These are phyloP conservation scores for Galerina marginata DNA, from an alignment of 768 basidiomycete genomes.

Conservation along the genomic window DNA sequence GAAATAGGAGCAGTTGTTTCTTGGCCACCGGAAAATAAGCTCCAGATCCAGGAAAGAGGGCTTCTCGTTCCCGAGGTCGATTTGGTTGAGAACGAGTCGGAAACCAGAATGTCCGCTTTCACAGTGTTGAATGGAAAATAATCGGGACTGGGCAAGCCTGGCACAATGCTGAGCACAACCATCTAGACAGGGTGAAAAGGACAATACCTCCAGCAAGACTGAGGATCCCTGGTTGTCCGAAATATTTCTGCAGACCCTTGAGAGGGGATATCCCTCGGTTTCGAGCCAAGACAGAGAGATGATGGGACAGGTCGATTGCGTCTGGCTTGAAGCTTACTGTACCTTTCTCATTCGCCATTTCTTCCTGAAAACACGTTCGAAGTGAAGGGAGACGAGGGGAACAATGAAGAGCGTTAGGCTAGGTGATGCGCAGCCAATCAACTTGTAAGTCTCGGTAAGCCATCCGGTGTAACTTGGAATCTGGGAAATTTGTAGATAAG, in stretches of 20 bases:
- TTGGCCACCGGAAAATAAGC: constrained; percentile 46
- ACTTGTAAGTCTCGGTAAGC: no score
- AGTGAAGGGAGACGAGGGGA: background rate
- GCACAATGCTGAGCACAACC: background rate
- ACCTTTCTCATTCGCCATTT: background rate
- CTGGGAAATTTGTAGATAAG: no score
- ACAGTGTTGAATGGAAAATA: constrained; percentile 75
- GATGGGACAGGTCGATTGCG: constrained; percentile 69
- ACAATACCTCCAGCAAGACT: constrained; percentile 68
- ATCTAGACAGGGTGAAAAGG: background rate
- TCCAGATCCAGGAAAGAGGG: constrained; percentile 64
- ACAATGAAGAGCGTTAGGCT: no score
- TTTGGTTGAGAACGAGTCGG: constrained; percentile 22
- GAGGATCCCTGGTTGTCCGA: constrained; percentile 56
- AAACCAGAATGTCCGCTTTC: constrained; percentile 55
- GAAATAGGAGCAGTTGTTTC: constrained; percentile 53
- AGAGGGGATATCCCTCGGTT: constrained; percentile 59
- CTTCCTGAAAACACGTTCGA: background rate
- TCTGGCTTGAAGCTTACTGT: background rate
- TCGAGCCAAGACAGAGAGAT: constrained; percentile 62
- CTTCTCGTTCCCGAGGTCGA: constrained; percentile 21
- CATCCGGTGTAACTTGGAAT: no score
- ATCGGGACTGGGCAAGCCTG: constrained; percentile 68
- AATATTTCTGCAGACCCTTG: constrained; percentile 70
- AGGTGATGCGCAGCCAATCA: no score